Evolutionary conservation across 2,329 filamentous ascomycete species (phyloP), one percentile per base, ranked within the genome.

Genomic region (Lasiodiplodia sp.): DNA sequence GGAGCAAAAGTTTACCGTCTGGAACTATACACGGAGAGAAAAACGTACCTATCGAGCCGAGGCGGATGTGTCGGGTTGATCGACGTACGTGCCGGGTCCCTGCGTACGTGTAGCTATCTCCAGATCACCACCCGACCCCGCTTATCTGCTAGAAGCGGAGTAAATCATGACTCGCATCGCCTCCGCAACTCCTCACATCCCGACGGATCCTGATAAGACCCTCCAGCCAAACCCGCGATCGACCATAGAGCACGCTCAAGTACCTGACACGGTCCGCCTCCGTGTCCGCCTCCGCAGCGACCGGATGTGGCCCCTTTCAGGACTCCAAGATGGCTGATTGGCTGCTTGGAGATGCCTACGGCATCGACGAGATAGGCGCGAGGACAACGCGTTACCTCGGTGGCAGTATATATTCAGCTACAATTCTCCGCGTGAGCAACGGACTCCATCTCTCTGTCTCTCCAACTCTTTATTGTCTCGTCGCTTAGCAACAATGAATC

Each of bases 211-310:
- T 52, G 60, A 64, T 52, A 64, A 64, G 31, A 38, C n/a, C 31
- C 58, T 28, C 21, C 44, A 49, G 58, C 44, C 58, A 44, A 51
- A 23, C 18, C 58, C 21, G 58, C 40, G 4, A 21, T 25, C 44
- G 40, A 34, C 58, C 23, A 12, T 12, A 31, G 38, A 62, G n/a
- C 58, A 21, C 18, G 23, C 18, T 21, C 58, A 34, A 21, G 38
- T 34, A 64, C 44, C 40, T 49, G 47, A 64, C 60, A 64, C 60
- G 47, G 47, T n/a, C 60, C 60, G 60, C 47, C 60, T 64, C 60
- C 60, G 60, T 34, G 31, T 64, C 60, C 60, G 60, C 60, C 60
- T 53, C 60, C 44, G 57, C 25, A 14, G 14, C 10, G 12, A 38
- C 28, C 60, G 60, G 28, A 37, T 47, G 47, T 8, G 28, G n/a